A percentile compares a stretch with the other conserved stretches of the same genome.
Conservation (phyloP, 129 eudicot genomes). For the Arctium lappa region DNA sequence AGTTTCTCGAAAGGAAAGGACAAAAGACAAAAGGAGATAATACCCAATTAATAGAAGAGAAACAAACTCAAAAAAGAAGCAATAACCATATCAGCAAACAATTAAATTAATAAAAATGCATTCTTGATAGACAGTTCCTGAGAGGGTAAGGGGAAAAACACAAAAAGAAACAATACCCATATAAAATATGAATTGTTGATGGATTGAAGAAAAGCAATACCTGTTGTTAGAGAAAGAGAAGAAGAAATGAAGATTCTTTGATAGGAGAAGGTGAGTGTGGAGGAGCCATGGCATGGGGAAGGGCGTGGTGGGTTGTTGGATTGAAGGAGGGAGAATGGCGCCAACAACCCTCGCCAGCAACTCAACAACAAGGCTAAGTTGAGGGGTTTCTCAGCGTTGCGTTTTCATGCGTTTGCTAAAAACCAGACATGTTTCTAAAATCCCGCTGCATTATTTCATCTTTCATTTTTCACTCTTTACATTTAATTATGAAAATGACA, state of each 20-base stretch:
- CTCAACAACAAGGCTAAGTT: background rate
- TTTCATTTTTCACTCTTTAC: too few species aligned
- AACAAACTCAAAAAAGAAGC: background rate
- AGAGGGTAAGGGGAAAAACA: too few species aligned
- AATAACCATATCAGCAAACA: background rate
- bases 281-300: background rate
- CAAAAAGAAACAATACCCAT: background rate
- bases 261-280: background rate
- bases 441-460: too few species aligned
- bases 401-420: background rate
- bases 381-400: background rate
- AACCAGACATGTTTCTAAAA: background rate
- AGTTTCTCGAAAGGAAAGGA: background rate
- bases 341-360: background rate
- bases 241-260: background rate
- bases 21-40: background rate
- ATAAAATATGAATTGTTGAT: background rate
- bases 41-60: background rate
- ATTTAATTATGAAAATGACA: too few species aligned
- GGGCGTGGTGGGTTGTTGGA: slow-evolving; percentile 1
- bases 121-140: background rate
- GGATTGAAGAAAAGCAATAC: background rate
- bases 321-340: background rate
- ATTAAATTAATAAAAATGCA: background rate
- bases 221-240: background rate